Conservation (phyloP, 2,329 filamentous ascomycete genomes). For the Stromatinia cepivora region DNA sequence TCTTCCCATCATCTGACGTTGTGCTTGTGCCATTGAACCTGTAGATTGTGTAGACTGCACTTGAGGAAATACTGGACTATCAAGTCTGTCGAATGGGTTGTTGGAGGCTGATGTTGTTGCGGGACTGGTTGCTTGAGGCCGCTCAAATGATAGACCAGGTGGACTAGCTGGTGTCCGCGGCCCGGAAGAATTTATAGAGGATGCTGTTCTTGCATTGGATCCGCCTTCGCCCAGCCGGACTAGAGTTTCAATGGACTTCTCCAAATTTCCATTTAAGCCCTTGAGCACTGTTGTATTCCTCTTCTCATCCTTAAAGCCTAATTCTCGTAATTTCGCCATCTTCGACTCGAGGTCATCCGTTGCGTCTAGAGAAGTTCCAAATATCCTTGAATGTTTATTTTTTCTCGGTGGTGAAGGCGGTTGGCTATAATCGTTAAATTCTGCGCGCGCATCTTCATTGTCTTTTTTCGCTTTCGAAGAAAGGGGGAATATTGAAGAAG, state of each 20-base stretch:
- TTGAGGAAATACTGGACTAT: slow-evolving; percentile 48
- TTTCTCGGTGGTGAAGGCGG: slow-evolving; percentile 34
- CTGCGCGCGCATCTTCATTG: slow-evolving; percentile 26
- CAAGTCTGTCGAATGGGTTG: slow-evolving; percentile 66
- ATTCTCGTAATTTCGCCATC: slow-evolving; percentile 74
- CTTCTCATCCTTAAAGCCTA: slow-evolving; percentile 86
- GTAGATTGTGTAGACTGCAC: slow-evolving; percentile 67
- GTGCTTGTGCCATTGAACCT: slow-evolving; percentile 58
- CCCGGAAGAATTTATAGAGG: slow-evolving; percentile 50
- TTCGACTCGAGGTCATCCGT: slow-evolving; percentile 70
- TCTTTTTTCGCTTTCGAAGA: slow-evolving; percentile 51
- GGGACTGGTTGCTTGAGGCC: slow-evolving; percentile 29
- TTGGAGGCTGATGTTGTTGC: slow-evolving; percentile 45
- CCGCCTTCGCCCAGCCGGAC: slow-evolving; percentile 75
- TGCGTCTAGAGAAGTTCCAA: slow-evolving; percentile 65
- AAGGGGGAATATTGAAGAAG: slow-evolving; percentile 51
- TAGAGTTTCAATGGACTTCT: slow-evolving; percentile 81
- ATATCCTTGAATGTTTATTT: slow-evolving; percentile 63
- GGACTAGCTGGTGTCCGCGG: slow-evolving; percentile 49
- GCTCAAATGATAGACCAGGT: slow-evolving; percentile 38
- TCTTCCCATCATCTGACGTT: slow-evolving; percentile 36
- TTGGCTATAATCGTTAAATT: slow-evolving; percentile 28
- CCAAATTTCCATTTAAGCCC: slow-evolving; percentile 79
- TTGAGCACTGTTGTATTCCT: slow-evolving; percentile 80
- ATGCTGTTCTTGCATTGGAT: slow-evolving; percentile 42